Evolutionary conservation across 2,329 filamentous ascomycete species (phyloP), one percentile per base, ranked within the genome.

Genomic region (Grosmannia clavigera): DNA sequence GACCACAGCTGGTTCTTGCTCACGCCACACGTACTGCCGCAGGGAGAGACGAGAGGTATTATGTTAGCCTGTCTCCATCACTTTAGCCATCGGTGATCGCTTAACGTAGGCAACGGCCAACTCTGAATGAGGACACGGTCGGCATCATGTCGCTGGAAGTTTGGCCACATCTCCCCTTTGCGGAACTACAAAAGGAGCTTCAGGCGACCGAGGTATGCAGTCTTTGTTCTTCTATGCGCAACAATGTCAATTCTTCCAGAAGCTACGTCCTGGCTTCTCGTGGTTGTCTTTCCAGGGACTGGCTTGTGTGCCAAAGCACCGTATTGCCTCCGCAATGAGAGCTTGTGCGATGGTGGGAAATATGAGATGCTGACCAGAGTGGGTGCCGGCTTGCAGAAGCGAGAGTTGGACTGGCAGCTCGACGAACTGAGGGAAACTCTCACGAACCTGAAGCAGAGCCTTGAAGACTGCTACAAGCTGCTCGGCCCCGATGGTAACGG

Each of bases 381-480:
- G 59, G 61, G 51, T 29, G 62, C 67, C 66, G 64, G 65, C 51
- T 55, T 60, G 11, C 70, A 81, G 78, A 69, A 70, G 54, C 78
- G 77, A 60, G 81, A 84, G 67, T 73, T 83, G 22, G 70, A 72
- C 61, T 84, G 81, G 81, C 76, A 83, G 60, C 72, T 81, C 62
- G 64, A 70, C 50, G 77, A 81, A 61, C 78, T 81, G 10, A 72
- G 76, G 58, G 67, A 73, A 56, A 74, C 76, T 51, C 77, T 83
- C 51, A 68, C 71, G 58, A 74, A 78, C 62, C 72, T 84, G 65
- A 80, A 80, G 66, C 74, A 78, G 66, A 90, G 90, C 61, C 82
- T 97, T 3, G 85, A 94, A 70, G 91, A 96, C 73, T 96, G 92
- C 74, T 90, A 91, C 66, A 84, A 87, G 22, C 81, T 97, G 29